Base-by-base conservation (phyloP, 345 rosid genomes). In the Acer yangbiense region DNA sequence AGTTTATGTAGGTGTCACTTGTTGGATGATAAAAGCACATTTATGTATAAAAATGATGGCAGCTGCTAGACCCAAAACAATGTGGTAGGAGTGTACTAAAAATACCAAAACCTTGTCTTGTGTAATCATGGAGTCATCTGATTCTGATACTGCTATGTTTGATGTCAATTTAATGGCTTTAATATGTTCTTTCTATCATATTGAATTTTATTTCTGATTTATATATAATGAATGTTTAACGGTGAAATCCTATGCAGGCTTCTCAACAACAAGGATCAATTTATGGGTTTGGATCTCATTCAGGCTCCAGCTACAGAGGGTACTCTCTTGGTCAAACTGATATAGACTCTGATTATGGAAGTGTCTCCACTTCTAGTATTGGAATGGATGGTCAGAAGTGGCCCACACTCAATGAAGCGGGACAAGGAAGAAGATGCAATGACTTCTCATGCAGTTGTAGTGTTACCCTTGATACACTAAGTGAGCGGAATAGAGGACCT, bases 401-500 rank as follows among this genome's bases (percentile, higher is more conserved):
- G 88, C 82, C 87, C 64, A 73, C 87, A 7, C 83, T 82, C 75
- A 86, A 80, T 79, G 93, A 88, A 80, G 83, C 83, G 58, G 84
- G 82, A 81, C 86, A 66, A 52, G 82, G 77, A 60, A 85, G 85
- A 77, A 85, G 85, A 77, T 88, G 84, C 84, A 82, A 48, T 32
- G 86, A 85, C 75, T 85, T 89, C 21, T 78, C 69, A 29, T 84
- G 85, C 73, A 85, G 83, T 72, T 81, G 76, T 77, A 80, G 84
- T 44, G 72, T 80, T 78, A 83, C 85, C 64, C 76, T 87, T 61
- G 92, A 89, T 79, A 81, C 89, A 23, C 76, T 83, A 69, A 80
- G 86, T 9, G 91, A 89, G 89, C 83, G 87, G 71, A 86, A 91
- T 77, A 86, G 82, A 83, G 91, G 93, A 65, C 90, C 87, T 67